These are phyloP conservation scores for Vararia minispora DNA, from an alignment of 768 basidiomycete genomes.

Conservation along the genomic window DNA sequence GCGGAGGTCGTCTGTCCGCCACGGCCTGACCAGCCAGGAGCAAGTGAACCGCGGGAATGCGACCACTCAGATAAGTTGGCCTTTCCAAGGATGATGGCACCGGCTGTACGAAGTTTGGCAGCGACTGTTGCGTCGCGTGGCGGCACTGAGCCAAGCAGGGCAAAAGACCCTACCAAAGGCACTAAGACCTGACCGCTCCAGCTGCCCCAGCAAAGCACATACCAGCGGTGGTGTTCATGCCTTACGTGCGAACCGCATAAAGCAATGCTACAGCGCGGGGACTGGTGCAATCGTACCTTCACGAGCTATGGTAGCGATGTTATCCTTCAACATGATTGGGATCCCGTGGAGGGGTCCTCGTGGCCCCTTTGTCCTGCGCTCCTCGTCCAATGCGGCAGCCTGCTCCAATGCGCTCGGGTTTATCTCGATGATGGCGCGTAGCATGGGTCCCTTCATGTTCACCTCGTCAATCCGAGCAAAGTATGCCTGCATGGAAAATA, in stretches of 20 bases:
- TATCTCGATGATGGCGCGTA: conserved; percentile 48
- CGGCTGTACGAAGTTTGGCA: conserved; percentile 23
- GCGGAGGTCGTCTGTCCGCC: conserved; percentile 33
- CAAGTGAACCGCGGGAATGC: conserved; percentile 24
- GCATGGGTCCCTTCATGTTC: conserved; percentile 44
- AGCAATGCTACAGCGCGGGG: not conserved
- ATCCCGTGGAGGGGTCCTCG: conserved; percentile 44
- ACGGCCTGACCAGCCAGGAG: conserved; percentile 33
- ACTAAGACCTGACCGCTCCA: not conserved
- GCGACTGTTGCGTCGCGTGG: conserved; percentile 9
- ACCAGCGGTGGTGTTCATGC: conserved; percentile 27
- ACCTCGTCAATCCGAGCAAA: conserved; percentile 59
- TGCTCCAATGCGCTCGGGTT: conserved; percentile 41
- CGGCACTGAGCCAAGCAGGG: conserved; percentile 10
- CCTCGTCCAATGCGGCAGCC: conserved; percentile 39
- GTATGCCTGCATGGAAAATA: conserved; percentile 45
- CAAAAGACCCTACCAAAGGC: conserved; percentile 5
- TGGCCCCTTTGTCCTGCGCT: conserved; percentile 29
- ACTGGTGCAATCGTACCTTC: conserved; percentile 18
- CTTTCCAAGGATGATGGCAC: conserved; percentile 32
- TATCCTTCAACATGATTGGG: conserved; percentile 39
- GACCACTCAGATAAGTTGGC: conserved; percentile 34
- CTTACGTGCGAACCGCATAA: conserved; percentile 10
- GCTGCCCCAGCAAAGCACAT: not conserved
- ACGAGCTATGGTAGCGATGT: conserved; percentile 23